Evolutionary conservation across 2,329 filamentous ascomycete species (phyloP), one percentile per base, ranked within the genome.

Genomic region (Aspergillus niger): DNA sequence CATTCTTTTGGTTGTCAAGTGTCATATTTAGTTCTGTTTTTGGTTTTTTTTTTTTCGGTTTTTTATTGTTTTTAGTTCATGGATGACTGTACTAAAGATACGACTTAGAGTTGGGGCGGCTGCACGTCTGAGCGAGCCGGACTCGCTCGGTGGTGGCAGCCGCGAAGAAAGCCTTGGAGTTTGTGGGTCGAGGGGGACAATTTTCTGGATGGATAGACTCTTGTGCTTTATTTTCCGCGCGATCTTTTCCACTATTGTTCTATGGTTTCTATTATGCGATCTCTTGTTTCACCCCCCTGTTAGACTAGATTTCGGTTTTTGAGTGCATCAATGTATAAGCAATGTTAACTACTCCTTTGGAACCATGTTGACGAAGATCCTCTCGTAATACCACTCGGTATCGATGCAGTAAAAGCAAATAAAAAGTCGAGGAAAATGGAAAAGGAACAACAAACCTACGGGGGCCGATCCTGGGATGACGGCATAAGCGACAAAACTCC

Each of bases 141-240:
- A 36, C 60, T 60, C 52, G 38, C 49, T 44, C 52, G 51, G 54
- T 49, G 26, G 54, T 26, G 57, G 53, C 60, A 59, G 60, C 54
- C 58, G 53, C 50, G 58, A 43, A 47, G 58, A 57, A 52, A 39
- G 60, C 60, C 60, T 62, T 62, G 54, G 43, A 55, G 53, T 56
- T 49, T 32, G 53, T 62, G 54, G 58, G 38, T 39, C 53, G 58
- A 55, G 49, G 57, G 57, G 57, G 43, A 52, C 26, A 22, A 26
- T 43, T 44, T 30, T 39, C 28, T 54, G 30, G 26, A 44, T 22
- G 20, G n/a, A 24, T 44, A 44, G 41, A 44, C 20, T 24, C 20
- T n/a, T 13, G 10, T 44, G 26, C 15, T 50, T 8, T 50, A 32
- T 50, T 13, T 50, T 20, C 26, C 47, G 47, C 26, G 47, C 26